Evolutionary conservation across 2,329 filamentous ascomycete species (phyloP).

Genomic region (Aspergillus ruber): DNA sequence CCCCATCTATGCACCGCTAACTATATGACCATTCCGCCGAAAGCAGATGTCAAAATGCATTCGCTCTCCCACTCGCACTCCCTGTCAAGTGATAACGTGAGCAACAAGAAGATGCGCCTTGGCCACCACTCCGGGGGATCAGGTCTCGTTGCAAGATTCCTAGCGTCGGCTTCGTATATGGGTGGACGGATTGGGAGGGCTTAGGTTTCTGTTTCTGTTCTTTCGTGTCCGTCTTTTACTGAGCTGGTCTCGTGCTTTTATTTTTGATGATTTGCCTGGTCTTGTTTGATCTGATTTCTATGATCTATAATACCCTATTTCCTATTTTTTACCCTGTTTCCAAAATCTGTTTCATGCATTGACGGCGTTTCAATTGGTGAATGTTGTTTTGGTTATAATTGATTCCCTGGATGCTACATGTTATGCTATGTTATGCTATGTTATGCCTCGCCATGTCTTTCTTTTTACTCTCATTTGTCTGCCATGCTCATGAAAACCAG

Average conservation of each 20-base stretch:
- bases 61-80: too few relatives aligned
- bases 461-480: too few relatives aligned
- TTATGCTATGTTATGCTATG: too few relatives aligned
- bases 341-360: too few relatives aligned
- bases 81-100: neutral
- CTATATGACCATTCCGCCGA: constrained; percentile 1
- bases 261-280: neutral
- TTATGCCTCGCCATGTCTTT: too few relatives aligned
- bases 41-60: too few relatives aligned
- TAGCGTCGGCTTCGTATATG: constrained; percentile 39
- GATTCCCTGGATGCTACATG: too few relatives aligned
- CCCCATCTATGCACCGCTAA: constrained; percentile 28
- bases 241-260: constrained; percentile 6
- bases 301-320: neutral
- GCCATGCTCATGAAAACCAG: too few relatives aligned
- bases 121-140: constrained; percentile 22
- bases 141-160: constrained; percentile 38
- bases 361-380: too few relatives aligned
- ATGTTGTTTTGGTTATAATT: too few relatives aligned
- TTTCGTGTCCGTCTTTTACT: constrained; percentile 13
- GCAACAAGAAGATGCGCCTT: constrained; percentile 35
- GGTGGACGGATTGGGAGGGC: constrained; percentile 28
- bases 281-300: neutral
- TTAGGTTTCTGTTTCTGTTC: neutral
- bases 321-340: neutral